These are phyloP conservation scores for Ceratocystis lukuohia DNA, from an alignment of 2,329 filamentous ascomycete species.

Conservation along the genomic window DNA sequence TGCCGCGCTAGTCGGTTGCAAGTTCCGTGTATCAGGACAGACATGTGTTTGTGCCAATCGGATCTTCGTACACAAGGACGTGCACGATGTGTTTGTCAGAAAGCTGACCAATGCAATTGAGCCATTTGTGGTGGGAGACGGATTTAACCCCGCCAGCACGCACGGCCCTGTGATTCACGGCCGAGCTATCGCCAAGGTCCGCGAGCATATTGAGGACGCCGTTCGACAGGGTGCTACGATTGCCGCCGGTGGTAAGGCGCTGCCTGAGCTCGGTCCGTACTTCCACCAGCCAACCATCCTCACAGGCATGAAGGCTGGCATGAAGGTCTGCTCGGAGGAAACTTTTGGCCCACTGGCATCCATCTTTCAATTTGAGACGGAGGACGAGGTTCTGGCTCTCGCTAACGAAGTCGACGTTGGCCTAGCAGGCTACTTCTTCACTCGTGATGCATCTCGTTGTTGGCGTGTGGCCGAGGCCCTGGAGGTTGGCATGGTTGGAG, in stretches of 20 bases:
- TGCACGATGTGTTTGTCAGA: constrained; percentile 44
- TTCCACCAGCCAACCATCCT: constrained; percentile 60
- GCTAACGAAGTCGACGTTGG: constrained; percentile 57
- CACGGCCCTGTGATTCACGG: constrained; percentile 53
- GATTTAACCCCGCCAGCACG: constrained; percentile 41
- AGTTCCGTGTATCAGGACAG: constrained; percentile 60
- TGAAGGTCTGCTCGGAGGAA: constrained; percentile 54
- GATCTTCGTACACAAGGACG: constrained; percentile 44
- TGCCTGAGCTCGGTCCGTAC: constrained; percentile 48
- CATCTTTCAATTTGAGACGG: constrained; percentile 53
- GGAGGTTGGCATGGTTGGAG: constrained; percentile 32
- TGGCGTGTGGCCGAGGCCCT: constrained; percentile 36
- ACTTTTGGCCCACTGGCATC: constrained; percentile 61
- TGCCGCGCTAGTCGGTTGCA: constrained; percentile 50
- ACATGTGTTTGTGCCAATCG: constrained; percentile 55
- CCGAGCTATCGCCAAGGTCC: constrained; percentile 48
- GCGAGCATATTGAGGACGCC: constrained; percentile 49
- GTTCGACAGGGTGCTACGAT: constrained; percentile 47
- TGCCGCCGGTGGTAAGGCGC: constrained; percentile 41
- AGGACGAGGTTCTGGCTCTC: constrained; percentile 53
- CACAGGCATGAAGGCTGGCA: constrained; percentile 50
- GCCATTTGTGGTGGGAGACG: constrained; percentile 43
- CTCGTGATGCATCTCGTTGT: constrained; percentile 29
- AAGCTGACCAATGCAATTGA: constrained; percentile 40
- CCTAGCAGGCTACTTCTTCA: constrained; percentile 61